Evolutionary conservation across 352 stramenopile genomes (phyloP), one percentile per base, ranked within the genome.

Genomic region (Plasmopara muralis): DNA sequence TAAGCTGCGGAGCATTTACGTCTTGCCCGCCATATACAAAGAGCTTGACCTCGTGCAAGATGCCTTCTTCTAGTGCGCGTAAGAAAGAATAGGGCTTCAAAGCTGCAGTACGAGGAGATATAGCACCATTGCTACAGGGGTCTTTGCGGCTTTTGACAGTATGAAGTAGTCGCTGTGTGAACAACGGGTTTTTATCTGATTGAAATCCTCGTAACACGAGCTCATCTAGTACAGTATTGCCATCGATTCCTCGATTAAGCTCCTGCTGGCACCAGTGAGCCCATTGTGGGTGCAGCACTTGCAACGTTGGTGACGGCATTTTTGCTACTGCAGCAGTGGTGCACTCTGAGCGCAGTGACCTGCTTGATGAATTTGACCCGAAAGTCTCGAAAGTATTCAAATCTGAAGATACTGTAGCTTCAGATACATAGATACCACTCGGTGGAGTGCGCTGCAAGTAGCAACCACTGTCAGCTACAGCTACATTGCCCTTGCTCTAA

Each of bases 11-110:
- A 8, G 57, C 55, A 39, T 87, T 72, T 10, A 85, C 67, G 15
- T 89, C 75, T 60, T 87, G 79, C 0, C 79, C 79, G 14, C 60
- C 70, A 49, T 63, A 67, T 10, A 89, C 72, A 50, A 89, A 89
- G 10, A 89, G 57, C 53, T 89, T 72, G 3, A 83, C 58, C 15
- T 84, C 71, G 2, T 38, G 20, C n/a, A 72, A 20, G 2, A 70
- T 50, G 6, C 70, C 71, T 30, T 82, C 60, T 25, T 75, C 68
- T 9, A 86, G 64, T 20, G 68, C 66, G 16, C 60, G 61, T 51
- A 64, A 68, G 40, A 89, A 85, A 9, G 70, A 68, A 51, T 71
- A 87, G 33, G 50, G 61, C 7, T 40, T 60, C 28, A 20, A 58
- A 10, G n/a, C 62, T 25, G 43, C 57, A 18, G 50, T 57, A 18